Evolutionary conservation across 495 filamentous ascomycete species (phyloP).

Genomic region (Chlorociboria aeruginascens): DNA sequence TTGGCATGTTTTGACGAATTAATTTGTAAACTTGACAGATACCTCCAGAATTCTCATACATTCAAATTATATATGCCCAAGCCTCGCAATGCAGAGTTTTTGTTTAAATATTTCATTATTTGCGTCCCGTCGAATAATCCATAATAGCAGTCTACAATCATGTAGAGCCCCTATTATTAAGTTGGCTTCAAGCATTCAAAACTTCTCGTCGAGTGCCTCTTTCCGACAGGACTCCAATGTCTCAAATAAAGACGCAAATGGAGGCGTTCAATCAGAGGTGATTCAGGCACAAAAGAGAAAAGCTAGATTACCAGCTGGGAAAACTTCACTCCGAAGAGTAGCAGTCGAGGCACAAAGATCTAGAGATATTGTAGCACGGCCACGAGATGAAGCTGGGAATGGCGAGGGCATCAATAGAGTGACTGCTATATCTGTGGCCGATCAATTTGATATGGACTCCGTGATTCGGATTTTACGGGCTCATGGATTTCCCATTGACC

Average conservation of each 20-base stretch:
- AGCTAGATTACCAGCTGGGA: conserved; percentile 34
- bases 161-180: conserved; percentile 23
- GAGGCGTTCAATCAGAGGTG: conserved; percentile 19
- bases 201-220: conserved; percentile 37
- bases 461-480: conserved; percentile 58
- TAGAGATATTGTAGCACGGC: conserved; percentile 23
- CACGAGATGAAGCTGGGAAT: not conserved
- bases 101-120: conserved; percentile 5
- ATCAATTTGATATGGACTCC: conserved; percentile 69
- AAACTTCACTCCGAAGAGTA: conserved; percentile 43
- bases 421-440: conserved; percentile 73
- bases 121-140: not conserved
- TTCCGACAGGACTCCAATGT: conserved; percentile 26
- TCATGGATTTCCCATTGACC: conserved; percentile 57
- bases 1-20: not conserved
- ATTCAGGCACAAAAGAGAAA: conserved; percentile 29
- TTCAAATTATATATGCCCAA: not conserved
- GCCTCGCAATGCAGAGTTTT: conserved; percentile 9
- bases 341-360: conserved; percentile 50
- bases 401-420: conserved; percentile 43
- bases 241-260: conserved; percentile 11
- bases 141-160: conserved; percentile 1
- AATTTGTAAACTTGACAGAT: not conserved
- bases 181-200: conserved; percentile 27
- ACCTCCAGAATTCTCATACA: not conserved